Conservation (phyloP, 208 protist genomes). For the Trypanosoma brucei region DNA sequence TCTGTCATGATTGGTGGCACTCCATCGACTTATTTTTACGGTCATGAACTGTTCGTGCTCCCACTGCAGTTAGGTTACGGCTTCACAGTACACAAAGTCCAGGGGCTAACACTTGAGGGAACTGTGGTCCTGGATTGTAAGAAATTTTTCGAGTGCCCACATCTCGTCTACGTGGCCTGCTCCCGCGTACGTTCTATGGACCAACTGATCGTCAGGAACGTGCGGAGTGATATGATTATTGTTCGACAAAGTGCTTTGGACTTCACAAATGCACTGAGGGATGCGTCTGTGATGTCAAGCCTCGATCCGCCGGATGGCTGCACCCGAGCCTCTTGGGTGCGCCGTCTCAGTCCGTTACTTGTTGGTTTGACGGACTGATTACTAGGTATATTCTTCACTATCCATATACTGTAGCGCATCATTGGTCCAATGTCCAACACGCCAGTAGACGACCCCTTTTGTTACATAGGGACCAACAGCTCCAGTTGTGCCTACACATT, state of each 20-base stretch:
- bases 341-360: not conserved
- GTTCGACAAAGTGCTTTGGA: conserved; percentile 64
- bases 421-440: no score
- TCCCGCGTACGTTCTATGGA: conserved; percentile 74
- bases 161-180: conserved; percentile 89
- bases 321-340: conserved; percentile 15
- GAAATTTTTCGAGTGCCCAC: conserved; percentile 84
- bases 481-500: no score
- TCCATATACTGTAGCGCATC: not conserved
- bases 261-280: conserved; percentile 45
- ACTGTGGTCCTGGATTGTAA: conserved; percentile 83
- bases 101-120: conserved; percentile 81
- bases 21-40: conserved; percentile 76
- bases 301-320: conserved; percentile 9
- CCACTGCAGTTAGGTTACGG: conserved; percentile 86
- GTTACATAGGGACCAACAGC: no score
- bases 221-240: conserved; percentile 74
- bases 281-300: conserved; percentile 12
- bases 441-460: no score
- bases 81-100: conserved; percentile 92
- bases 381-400: conserved; percentile 3
- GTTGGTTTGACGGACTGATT: conserved; percentile 18
- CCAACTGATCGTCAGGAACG: conserved; percentile 77
- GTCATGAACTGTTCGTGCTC: conserved; percentile 66
- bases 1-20: conserved; percentile 58